Evolutionary conservation across 148 eudicot species (phyloP), one percentile per base, ranked within the genome.

Genomic region (Amaranthus cruentus): DNA sequence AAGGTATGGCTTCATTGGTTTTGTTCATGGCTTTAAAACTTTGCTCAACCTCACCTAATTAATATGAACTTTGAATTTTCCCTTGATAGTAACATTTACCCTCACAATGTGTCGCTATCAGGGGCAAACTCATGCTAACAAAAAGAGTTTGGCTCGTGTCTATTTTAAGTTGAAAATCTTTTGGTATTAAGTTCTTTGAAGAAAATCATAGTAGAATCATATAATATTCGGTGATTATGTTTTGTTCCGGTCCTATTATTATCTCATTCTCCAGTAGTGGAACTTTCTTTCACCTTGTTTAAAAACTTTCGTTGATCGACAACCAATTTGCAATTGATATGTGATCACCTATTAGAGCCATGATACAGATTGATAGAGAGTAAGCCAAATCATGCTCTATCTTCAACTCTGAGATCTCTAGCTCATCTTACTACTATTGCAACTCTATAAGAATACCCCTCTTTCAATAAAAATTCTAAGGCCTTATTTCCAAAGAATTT

Each of bases 1-100:
- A 80, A 95, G 96, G 98, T 95, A 64, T 62, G 50, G 18, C 53
- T 73, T 58, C 6, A 28, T 59, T 81, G 53, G 47, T 56, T 44
- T 54, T 69, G 18, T 70, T 15, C 12, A 59, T 47, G 55, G 21
- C 53, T 76, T 5, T 66, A 9, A 50, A 7, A 14, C 14, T 28
- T 72, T 48, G 54, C 56, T 11, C 44, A 6, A n/a, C 55, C 18
- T 70, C 15, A 18, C 42, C 42, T 50, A 47, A 59, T 51, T 54
- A 13, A 28, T 28, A 28, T 28, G 38, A 28, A 0, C 38, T 28
- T 28, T 28, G 38, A 28, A 28, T 28, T 28, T 28, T 28, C 38
- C 1, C 38, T 28, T 28, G 38, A 28, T 28, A 28, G 38, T 28
- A 28, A 28, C 38, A 28, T 28, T 28, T 28, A 0, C 38, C 38